phyloP scores from a whole-genome alignment of 768 basidiomycete genomes.

The Tubosaeta brunneosetosa region DNA sequence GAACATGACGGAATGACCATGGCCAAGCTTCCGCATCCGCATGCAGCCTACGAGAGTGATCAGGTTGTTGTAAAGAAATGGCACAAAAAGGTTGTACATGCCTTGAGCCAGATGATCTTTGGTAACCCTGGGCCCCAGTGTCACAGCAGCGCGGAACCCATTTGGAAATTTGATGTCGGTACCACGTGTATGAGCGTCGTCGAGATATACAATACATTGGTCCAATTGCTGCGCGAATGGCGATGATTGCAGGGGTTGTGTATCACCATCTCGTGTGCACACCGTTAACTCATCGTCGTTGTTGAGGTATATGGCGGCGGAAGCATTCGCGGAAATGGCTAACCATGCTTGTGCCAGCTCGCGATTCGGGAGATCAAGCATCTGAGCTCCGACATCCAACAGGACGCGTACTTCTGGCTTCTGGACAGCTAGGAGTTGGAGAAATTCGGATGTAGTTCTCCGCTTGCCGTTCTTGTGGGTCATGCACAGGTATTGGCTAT shows the following conservation, averaged over 20 bases:
- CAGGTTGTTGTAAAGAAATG: not conserved
- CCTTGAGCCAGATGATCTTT: conserved; percentile 15
- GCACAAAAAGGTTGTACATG: not conserved
- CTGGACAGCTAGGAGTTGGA: conserved; percentile 29
- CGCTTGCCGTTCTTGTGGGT: too few relatives aligned
- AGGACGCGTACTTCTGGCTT: conserved; percentile 37
- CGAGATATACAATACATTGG: conserved; percentile 10
- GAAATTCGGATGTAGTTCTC: conserved; percentile 20
- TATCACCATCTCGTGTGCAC: conserved; percentile 32
- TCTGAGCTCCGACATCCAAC: conserved; percentile 51
- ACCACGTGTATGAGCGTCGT: conserved; percentile 16
- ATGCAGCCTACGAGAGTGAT: conserved; percentile 41
- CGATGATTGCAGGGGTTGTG: conserved; percentile 35
- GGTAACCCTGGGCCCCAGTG: conserved; percentile 14
- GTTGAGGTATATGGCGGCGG: conserved; percentile 24
- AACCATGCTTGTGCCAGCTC: conserved; percentile 42
- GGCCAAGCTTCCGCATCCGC: conserved; percentile 50
- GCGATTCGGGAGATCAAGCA: conserved; percentile 43
- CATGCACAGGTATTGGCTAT: too few relatives aligned
- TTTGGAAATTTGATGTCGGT: conserved; percentile 15
- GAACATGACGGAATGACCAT: conserved; percentile 44
- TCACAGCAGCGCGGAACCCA: conserved; percentile 8
- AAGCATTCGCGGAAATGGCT: not conserved
- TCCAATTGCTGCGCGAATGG: too few relatives aligned
- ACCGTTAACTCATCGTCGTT: conserved; percentile 17